phyloP scores from a whole-genome alignment of 257 asterid species.

The Primulina huaijiensis region DNA sequence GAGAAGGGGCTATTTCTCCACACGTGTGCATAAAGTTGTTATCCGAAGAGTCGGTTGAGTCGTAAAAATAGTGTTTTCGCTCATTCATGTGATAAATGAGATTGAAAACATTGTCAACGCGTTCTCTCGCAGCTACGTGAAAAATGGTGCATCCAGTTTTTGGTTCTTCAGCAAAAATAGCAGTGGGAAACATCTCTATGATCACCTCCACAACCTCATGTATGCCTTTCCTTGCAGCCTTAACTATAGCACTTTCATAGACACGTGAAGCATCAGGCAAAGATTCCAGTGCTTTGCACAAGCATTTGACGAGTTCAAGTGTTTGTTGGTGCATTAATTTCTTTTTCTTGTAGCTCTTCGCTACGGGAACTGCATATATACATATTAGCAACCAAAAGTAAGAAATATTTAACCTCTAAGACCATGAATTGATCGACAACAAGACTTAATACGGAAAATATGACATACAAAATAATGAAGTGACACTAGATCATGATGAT shows the following conservation, averaged over 20 bases:
- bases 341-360: not conserved
- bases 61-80: not conserved
- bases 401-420: too few species aligned
- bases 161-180: not conserved
- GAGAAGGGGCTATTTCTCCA: not conserved
- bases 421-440: too few species aligned
- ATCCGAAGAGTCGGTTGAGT: not conserved
- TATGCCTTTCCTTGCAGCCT: slow-evolving; percentile 19
- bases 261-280: not conserved
- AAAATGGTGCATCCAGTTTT: not conserved
- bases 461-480: too few species aligned
- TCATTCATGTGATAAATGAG: slow-evolving; percentile 15
- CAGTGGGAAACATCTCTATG: not conserved
- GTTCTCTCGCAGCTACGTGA: slow-evolving; percentile 15
- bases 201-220: slow-evolving; percentile 18
- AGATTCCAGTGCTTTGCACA: slow-evolving; percentile 13
- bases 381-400: too few species aligned
- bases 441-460: too few species aligned
- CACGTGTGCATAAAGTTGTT: slow-evolving; percentile 17
- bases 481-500: too few species aligned
- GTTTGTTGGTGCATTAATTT: not conserved
- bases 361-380: too few species aligned
- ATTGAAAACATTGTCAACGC: slow-evolving; percentile 23
- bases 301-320: not conserved
- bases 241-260: not conserved